Evolutionary conservation across 495 filamentous ascomycete genomes (phyloP), one percentile per base, ranked within the genome.

Genomic region (Apiosordaria backusii): DNA sequence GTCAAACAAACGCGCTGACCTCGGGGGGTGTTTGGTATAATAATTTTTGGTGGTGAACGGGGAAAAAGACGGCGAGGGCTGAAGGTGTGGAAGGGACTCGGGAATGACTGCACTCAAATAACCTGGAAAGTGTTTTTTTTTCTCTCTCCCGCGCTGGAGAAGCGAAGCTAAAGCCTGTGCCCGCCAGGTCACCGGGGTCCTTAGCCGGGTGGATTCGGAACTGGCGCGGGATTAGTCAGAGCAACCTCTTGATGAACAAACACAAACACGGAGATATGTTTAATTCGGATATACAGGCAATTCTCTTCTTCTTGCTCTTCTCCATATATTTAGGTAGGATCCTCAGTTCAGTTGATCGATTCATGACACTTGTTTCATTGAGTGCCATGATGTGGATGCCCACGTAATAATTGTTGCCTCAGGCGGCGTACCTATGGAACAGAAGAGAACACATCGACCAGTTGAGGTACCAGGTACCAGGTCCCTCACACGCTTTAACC

Each of bases 1-100:
- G 84, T 80, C 85, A 87, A 87, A 83, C 77, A 81, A 88, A 89
- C 84, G 84, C 85, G 85, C 85, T 70, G 74, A 65, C 70, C 66
- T 65, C 63, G 57, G 27, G 65, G 68, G 59, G 26, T 35, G 19
- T 35, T 74, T 67, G 64, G 70, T 67, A 67, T 40, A 68, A 70
- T 57, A n/a, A n/a, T n/a, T n/a, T 60, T 71, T 67, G 57, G 63
- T 55, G 55, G 60, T 55, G 26, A 58, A 61, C 45, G 10, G 27
- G 21, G 67, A 64, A 62, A 63, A 65, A 69, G 61, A 55, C 2
- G 35, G 35, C 35, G 35, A 65, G 22, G 66, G 66, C 60, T 53
- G 45, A 50, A 66, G 50, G 66, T 35, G 68, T 67, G 69, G 64
- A 67, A 69, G 61, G 26, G 45, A 66, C 57, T 26, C 64, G 66